These are phyloP conservation scores for Talaromyces atroroseus DNA, from an alignment of 2,329 filamentous ascomycete species.

Conservation along the genomic window DNA sequence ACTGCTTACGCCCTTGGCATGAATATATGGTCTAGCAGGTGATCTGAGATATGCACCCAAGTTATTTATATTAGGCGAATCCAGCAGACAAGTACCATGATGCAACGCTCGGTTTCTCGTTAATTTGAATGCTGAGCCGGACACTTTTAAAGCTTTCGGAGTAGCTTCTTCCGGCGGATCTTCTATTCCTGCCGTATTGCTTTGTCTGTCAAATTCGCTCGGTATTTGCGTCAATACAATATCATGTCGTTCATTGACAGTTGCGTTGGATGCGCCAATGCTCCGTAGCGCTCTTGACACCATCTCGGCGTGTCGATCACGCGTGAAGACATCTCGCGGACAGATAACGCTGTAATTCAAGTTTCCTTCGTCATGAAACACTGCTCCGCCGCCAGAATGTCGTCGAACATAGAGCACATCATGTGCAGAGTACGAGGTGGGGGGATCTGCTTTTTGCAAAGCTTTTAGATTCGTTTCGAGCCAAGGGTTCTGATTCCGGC, in stretches of 20 bases:
- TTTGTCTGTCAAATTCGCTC: conserved; percentile 10
- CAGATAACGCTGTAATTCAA: conserved; percentile 92
- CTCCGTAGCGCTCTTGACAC: conserved; percentile 71
- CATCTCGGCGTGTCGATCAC: conserved; percentile 87
- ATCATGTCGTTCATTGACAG: conserved; percentile 87
- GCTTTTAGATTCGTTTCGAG: conserved; percentile 72
- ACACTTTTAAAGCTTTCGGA: conserved; percentile 64
- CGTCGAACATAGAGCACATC: conserved; percentile 67
- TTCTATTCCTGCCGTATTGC: conserved; percentile 40
- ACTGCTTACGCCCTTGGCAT: conserved; percentile 82
- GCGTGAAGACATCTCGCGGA: conserved; percentile 68
- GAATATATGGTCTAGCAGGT: conserved; percentile 71
- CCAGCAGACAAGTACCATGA: conserved; percentile 84
- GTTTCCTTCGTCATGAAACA: conserved; percentile 91
- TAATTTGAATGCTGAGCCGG: conserved; percentile 91
- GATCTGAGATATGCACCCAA: conserved; percentile 69
- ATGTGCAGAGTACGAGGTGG: conserved; percentile 19
- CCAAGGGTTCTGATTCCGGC: conserved; percentile 98
- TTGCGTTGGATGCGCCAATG: conserved; percentile 46
- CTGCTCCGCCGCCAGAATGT: conserved; percentile 81
- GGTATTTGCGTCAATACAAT: conserved; percentile 59
- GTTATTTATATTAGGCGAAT: conserved; percentile 64
- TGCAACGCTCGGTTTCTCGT: conserved; percentile 76
- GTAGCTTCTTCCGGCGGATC: conserved; percentile 33
- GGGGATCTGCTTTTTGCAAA: conserved; percentile 42